Evolutionary conservation across 495 filamentous ascomycete genomes (phyloP).

Genomic region (Oidiodendron maius): DNA sequence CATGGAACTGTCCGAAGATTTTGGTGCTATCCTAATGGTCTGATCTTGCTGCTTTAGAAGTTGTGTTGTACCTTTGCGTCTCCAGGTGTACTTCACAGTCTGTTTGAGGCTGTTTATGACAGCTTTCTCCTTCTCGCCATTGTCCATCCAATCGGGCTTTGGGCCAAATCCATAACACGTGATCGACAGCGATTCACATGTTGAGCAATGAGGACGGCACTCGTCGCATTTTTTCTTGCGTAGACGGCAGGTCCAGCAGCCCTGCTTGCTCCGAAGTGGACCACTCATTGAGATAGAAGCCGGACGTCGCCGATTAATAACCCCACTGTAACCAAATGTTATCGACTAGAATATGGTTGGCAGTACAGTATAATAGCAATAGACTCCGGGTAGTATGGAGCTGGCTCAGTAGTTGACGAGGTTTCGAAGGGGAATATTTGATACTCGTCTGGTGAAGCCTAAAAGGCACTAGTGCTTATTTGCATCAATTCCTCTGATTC

Average conservation of each 20-base stretch:
- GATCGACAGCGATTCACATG: constrained; percentile 27
- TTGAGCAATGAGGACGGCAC: constrained; percentile 23
- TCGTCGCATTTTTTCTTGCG: too few species aligned
- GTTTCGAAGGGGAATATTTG: too few species aligned
- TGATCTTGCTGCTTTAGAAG: not conserved
- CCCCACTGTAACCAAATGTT: too few species aligned
- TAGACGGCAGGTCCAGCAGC: too few species aligned
- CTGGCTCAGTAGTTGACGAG: too few species aligned
- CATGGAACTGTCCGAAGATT: constrained; percentile 1
- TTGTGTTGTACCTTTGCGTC: constrained; percentile 3
- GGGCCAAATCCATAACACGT: constrained; percentile 30
- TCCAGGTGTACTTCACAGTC: constrained; percentile 7
- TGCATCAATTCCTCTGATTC: too few species aligned
- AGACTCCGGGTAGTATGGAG: too few species aligned
- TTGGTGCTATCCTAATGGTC: constrained; percentile 4
- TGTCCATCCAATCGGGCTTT: constrained; percentile 26
- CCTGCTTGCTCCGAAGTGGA: constrained; percentile 13
- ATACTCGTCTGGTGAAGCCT: too few species aligned
- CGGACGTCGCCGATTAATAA: too few species aligned
- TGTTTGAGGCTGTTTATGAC: constrained; percentile 5
- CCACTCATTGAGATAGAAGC: constrained; percentile 15
- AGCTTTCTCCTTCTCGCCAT: constrained; percentile 15
- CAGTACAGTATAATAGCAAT: too few species aligned
- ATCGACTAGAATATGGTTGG: too few species aligned
- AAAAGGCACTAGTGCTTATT: too few species aligned